These are phyloP conservation scores for Euryodendron excelsum DNA, from an alignment of 148 eudicot genomes.

Conservation along the genomic window DNA sequence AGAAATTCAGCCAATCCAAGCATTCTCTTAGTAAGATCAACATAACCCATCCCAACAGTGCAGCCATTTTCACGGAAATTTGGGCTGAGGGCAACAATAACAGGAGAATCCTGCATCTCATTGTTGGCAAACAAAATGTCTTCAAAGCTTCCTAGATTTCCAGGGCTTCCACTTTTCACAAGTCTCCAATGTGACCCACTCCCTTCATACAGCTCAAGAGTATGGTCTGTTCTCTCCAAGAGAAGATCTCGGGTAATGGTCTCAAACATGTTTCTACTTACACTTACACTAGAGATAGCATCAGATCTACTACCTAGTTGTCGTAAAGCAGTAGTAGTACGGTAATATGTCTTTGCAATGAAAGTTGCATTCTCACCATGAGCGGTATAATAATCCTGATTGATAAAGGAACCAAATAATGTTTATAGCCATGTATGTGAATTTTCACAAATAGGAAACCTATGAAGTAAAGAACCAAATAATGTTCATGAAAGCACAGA, in stretches of 20 bases:
- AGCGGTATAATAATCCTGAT: constrained; percentile 88
- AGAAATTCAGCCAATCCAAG: constrained; percentile 76
- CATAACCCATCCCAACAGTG: constrained; percentile 71
- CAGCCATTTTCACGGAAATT: constrained; percentile 73
- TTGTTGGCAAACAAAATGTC: constrained; percentile 89
- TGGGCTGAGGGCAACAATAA: constrained; percentile 63
- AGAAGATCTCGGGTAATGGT: constrained; percentile 83
- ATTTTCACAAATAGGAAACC: background rate
- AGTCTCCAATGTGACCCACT: constrained; percentile 84
- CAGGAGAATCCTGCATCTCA: constrained; percentile 99
- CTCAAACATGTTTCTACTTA: constrained; percentile 93
- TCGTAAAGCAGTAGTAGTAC: constrained; percentile 82
- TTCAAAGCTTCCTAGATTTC: constrained; percentile 92
- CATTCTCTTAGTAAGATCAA: constrained; percentile 70
- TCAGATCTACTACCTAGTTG: constrained; percentile 80
- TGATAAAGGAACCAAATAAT: constrained; percentile 2
- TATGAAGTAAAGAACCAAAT: background rate
- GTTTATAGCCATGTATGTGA: background rate
- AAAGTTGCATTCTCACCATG: constrained; percentile 93
- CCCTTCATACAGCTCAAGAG: constrained; percentile 87
- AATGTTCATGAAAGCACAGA: background rate
- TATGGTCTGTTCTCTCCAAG: constrained; percentile 92
- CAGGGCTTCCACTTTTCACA: constrained; percentile 89
- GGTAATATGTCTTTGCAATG: constrained; percentile 86
- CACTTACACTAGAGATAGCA: constrained; percentile 79